Evolutionary conservation across 148 eudicot genomes (phyloP).

Genomic region (Cornus controversa): DNA sequence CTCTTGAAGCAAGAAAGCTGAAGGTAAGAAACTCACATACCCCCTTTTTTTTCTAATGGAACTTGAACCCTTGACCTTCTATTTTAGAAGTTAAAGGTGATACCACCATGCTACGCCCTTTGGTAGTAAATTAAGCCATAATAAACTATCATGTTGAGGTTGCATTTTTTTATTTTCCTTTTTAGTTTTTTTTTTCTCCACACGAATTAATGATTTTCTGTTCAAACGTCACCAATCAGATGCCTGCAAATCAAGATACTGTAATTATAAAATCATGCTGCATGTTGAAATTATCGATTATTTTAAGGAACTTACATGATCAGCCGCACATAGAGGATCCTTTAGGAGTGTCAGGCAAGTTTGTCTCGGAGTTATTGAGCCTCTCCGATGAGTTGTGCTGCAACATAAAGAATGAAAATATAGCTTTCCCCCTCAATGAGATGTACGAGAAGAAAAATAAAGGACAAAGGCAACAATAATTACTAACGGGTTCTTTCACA

Average conservation of each 20-base stretch:
- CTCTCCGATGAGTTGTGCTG: not conserved
- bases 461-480: not conserved
- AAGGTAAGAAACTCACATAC: not conserved
- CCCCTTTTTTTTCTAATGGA: no score
- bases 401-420: not conserved
- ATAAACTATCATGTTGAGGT: not conserved
- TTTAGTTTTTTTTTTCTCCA: no score
- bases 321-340: not conserved
- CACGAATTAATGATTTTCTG: not conserved
- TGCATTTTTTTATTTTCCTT: not conserved
- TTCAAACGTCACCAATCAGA: not conserved
- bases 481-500: not conserved
- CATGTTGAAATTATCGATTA: not conserved
- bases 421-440: not conserved
- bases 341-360: not conserved
- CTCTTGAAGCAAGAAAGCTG: not conserved
- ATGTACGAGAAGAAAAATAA: not conserved
- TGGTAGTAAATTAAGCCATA: not conserved
- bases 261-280: not conserved
- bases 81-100: no score
- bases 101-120: no score
- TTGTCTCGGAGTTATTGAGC: not conserved
- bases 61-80: no score
- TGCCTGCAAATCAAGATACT: not conserved
- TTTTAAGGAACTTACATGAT: not conserved